Base-by-base conservation (phyloP, 1,139 yeast genomes). In the Hansenula sp. region DNA sequence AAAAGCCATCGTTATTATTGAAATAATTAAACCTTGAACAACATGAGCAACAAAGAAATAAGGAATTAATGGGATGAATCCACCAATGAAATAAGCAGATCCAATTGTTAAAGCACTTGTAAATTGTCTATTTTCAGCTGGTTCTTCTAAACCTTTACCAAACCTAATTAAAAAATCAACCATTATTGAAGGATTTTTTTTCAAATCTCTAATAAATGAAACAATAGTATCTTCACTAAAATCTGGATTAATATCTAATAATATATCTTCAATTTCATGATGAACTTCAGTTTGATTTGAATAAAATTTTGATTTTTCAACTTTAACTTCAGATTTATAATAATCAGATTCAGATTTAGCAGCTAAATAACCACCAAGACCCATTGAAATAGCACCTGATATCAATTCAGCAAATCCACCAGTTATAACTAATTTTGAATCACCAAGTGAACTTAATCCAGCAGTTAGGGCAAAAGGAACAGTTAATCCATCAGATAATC, bases 391-490 rank as follows among this genome's bases (percentile, higher is more conserved):
- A 34, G 92, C 87, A 33, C 94, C 94, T 5, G 88, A 79, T 5
- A 84, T 86, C 55, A 84, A 69, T 61, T 84, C 94, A 4, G 92
- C 92, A 76, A 84, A 77, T 30, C 92, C 94, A 70, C 92, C 94
- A 19, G 92, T 82, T 40, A 84, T 82, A 30, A 84, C 94, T 55
- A 84, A 68, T 56, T 73, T 79, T 14, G 89, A 68, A 55, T 82
- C 83, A 43, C 94, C 94, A 43, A 84, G 68, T 1, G 89, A 81
- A 1, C 89, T 82, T 44, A 84, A 69, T 33, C 92, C 94, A 0
- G 94, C 92, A 6, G 92, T 84, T 51, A 84, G 70, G 6, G 94
- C 92, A 68, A 84, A 84, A 17, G 94, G 94, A 36, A 84, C 94
- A 2, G 94, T 84, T 52, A 84, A 69, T 2, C 94, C 94, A 59